A percentile compares a stretch with the other conserved stretches of the same genome.
Evolutionary conservation across 495 filamentous ascomycete species (phyloP).

Genomic region (Penicillium macrosclerotiorum): DNA sequence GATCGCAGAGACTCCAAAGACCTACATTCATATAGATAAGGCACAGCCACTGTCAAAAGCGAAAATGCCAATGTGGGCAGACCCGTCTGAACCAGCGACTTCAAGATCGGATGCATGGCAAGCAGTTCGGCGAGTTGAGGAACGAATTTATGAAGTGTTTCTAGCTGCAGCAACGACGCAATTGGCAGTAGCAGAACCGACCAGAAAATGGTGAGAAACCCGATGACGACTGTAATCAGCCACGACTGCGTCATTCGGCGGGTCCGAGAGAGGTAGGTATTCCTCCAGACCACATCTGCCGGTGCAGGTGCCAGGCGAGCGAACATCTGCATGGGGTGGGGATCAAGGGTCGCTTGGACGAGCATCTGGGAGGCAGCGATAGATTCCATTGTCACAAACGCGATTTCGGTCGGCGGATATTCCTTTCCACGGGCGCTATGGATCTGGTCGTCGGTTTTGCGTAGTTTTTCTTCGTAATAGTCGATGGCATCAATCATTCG

Average conservation of each 20-base stretch:
- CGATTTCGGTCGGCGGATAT: constrained; percentile 74
- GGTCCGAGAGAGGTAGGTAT: constrained; percentile 80
- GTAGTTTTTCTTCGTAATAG: constrained; percentile 87
- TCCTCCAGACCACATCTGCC: constrained; percentile 86
- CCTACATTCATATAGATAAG: constrained; percentile 90
- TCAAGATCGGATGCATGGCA: constrained; percentile 59
- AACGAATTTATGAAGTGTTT: constrained; percentile 70
- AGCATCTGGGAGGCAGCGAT: constrained; percentile 93
- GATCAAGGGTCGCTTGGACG: constrained; percentile 87
- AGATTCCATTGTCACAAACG: constrained; percentile 96
- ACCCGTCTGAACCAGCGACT: constrained; percentile 80
- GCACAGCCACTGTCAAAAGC: constrained; percentile 82
- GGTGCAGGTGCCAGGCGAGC: constrained; percentile 85
- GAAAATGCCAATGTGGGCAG: constrained; percentile 82
- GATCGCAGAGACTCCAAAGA: no score
- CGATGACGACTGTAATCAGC: constrained; percentile 78
- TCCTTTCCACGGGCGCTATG: constrained; percentile 66
- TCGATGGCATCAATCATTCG: constrained; percentile 85
- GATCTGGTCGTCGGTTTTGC: constrained; percentile 77
- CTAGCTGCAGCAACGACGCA: constrained; percentile 72
- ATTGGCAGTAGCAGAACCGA: constrained; percentile 78
- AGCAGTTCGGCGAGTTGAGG: constrained; percentile 69
- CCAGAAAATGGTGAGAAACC: constrained; percentile 84
- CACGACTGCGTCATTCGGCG: constrained; percentile 73
- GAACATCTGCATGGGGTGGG: constrained; percentile 78